Evolutionary conservation across 176 grass and related monocot genomes (phyloP), one percentile per base, ranked within the genome.

Genomic region (Raddia distichophylla): DNA sequence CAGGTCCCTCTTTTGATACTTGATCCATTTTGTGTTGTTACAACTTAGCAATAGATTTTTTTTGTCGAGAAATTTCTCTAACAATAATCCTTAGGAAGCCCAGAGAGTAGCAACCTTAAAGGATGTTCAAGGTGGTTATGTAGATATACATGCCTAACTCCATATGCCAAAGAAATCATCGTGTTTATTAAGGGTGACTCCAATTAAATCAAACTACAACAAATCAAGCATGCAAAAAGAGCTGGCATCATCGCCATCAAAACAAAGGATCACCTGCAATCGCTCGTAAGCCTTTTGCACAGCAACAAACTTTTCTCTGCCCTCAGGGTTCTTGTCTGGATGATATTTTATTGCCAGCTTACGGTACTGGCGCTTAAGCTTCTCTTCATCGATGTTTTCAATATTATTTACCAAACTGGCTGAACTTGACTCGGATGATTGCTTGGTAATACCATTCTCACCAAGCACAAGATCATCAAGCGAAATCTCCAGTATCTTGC

Each of bases 271-370:
- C 84, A 99, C 96, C 93, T 99, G 96, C 84, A 99, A 87, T 37
- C 96, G 89, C 74, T 99, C 96, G 61, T 99, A 99, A 87, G 96
- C 96, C 91, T 99, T 99, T 80, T 99, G 96, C 32, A 99, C 96
- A 86, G 89, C 91, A 73, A 99, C 93, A 86, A 99, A 99, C 77
- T 95, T 99, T 70, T 99, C 96, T 73, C 96, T 89, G 53, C 96
- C 96, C 86, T 99, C 93, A 87, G 96, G 96, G 82, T 99, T 99
- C 77, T 99, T 99, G 69, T 99, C 96, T 86, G 96, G 96, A 93
- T 99, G 96, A 34, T 99, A 99, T 75, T 92, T 90, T 69, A 99
- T 99, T 69, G 96, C 96, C 74, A 99, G 84, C 82, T 99, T 99
- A 27, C 96, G 80, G 74, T 99, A 99, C 71, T 99, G 96, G 48